These are phyloP conservation scores for Vigna trinervia DNA, from an alignment of 306 rosid genomes.

Conservation along the genomic window DNA sequence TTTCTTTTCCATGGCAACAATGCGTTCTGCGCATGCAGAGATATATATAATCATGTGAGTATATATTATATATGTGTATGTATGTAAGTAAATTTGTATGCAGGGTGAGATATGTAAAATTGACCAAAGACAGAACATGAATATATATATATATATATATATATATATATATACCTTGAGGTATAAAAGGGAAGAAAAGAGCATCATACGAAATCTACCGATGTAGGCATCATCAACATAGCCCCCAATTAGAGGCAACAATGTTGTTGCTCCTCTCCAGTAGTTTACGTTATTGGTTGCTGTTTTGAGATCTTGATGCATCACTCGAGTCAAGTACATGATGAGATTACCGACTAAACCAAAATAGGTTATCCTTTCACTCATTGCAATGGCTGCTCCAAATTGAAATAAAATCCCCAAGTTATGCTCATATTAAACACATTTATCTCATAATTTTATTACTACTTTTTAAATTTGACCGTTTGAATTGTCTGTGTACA, in stretches of 20 bases:
- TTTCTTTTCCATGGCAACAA: background rate
- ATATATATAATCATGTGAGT: too few species aligned
- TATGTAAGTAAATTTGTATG: background rate
- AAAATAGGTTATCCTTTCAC: slow-evolving; percentile 49
- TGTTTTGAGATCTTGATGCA: slow-evolving; percentile 56
- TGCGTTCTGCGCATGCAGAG: too few species aligned
- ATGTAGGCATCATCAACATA: slow-evolving; percentile 54
- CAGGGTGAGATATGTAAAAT: background rate
- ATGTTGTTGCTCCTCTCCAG: slow-evolving; percentile 56
- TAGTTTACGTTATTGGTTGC: slow-evolving; percentile 54
- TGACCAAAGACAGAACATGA: background rate
- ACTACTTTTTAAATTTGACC: too few species aligned
- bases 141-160: background rate
- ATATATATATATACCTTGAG: slow-evolving; percentile 43
- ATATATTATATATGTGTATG: too few species aligned
- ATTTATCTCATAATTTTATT: background rate
- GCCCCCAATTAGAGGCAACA: slow-evolving; percentile 56
- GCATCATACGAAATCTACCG: slow-evolving; percentile 48
- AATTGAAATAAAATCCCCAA: background rate
- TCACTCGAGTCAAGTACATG: slow-evolving; percentile 47
- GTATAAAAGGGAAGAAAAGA: slow-evolving; percentile 48
- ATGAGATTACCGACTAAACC: slow-evolving; percentile 52
- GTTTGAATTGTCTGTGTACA: too few species aligned
- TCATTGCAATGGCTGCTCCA: slow-evolving; percentile 44
- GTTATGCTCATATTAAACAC: background rate